Conservation (phyloP, 371 early-diverging fungal species). For the Vairimorpha necatrix region DNA sequence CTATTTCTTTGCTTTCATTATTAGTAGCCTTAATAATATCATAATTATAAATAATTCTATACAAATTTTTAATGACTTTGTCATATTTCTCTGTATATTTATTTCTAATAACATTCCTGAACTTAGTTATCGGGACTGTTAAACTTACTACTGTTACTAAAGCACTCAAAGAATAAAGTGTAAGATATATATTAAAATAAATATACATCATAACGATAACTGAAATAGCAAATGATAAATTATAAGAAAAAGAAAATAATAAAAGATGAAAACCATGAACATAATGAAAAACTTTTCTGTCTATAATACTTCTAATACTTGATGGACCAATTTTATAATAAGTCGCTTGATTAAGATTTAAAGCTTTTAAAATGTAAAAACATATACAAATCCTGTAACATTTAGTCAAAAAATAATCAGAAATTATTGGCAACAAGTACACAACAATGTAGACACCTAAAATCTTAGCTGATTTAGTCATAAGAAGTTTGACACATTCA, state of each 20-base stretch:
- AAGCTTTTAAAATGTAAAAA: constrained; percentile 27
- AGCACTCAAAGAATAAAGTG: background rate
- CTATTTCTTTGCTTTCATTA: constrained; percentile 44
- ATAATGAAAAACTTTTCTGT: background rate
- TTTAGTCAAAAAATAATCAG: constrained; percentile 2
- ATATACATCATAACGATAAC: background rate
- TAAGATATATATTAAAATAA: background rate
- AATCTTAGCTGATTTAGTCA: background rate
- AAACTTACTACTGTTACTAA: background rate
- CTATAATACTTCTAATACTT: constrained; percentile 6
- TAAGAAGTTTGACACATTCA: background rate
- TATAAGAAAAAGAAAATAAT: background rate
- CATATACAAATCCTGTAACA: background rate
- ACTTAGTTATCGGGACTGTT: constrained; percentile 11
- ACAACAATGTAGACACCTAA: background rate
- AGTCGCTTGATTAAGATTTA: constrained; percentile 18
- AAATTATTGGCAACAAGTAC: background rate
- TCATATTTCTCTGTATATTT: constrained; percentile 30
- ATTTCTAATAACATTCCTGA: constrained; percentile 40
- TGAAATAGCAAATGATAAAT: background rate
- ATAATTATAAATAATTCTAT: constrained; percentile 56
- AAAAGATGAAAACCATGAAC: background rate
- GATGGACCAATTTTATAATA: background rate
- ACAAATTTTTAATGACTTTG: constrained; percentile 9
- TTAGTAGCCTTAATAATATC: constrained; percentile 56